These are phyloP conservation scores for Fusarium burgessii DNA, from an alignment of 2,329 filamentous ascomycete species.

Conservation along the genomic window DNA sequence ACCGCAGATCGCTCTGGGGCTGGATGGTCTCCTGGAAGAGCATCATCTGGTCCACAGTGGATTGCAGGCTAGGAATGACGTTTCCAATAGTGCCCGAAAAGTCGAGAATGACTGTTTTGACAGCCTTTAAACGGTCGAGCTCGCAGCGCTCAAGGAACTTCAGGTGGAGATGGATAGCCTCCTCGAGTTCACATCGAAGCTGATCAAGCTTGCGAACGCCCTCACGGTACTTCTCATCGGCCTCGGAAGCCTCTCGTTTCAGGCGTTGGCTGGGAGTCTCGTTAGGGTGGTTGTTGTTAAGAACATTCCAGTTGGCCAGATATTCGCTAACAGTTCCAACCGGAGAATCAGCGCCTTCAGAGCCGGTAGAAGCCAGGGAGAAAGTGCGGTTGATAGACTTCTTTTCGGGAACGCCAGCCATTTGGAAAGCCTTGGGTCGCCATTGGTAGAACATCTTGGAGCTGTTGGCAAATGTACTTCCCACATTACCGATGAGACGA, in stretches of 20 bases:
- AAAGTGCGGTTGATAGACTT: constrained; percentile 81
- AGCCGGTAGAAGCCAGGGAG: constrained; percentile 73
- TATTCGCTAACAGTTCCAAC: constrained; percentile 90
- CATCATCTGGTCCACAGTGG: constrained; percentile 98
- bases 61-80: constrained; percentile 95
- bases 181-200: constrained; percentile 93
- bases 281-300: constrained; percentile 86
- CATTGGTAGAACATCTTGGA: constrained; percentile 98
- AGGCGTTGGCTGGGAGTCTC: constrained; percentile 90
- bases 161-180: constrained; percentile 91
- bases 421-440: constrained; percentile 90
- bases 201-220: constrained; percentile 88
- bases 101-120: constrained; percentile 97
- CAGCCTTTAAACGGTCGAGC: constrained; percentile 93
- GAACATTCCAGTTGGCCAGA: constrained; percentile 89
- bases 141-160: constrained; percentile 98
- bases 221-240: constrained; percentile 93
- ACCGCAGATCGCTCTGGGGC: constrained; percentile 87
- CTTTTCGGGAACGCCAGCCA: constrained; percentile 90
- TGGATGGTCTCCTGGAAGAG: constrained; percentile 99
- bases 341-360: constrained; percentile 75
- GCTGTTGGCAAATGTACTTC: constrained; percentile 96
- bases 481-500: constrained; percentile 91
- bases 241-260: constrained; percentile 87
- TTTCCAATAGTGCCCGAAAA: constrained; percentile 98